A percentile compares a stretch with the other conserved stretches of the same genome.
phyloP scores from a whole-genome alignment of 768 basidiomycete genomes.

The Trametopsis cervina region DNA sequence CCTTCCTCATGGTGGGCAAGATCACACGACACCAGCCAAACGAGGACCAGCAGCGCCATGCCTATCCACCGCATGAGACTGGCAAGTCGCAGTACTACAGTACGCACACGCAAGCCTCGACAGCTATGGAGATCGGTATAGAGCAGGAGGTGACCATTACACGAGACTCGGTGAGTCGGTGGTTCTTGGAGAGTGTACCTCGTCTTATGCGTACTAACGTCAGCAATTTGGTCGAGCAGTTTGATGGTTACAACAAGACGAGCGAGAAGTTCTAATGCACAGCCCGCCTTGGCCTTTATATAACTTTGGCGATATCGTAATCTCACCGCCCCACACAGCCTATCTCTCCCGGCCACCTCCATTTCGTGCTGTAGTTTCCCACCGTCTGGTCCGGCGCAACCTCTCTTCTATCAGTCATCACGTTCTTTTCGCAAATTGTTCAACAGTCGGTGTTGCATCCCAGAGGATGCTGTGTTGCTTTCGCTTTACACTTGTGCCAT shows the following conservation, averaged over 20 bases:
- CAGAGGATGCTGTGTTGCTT: too few relatives aligned
- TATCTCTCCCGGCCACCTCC: neutral
- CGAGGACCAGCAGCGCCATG: slow-evolving; percentile 10
- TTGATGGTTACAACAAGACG: neutral
- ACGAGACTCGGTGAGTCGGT: slow-evolving; percentile 12
- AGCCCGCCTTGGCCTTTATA: neutral
- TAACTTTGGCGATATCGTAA: neutral
- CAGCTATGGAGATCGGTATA: slow-evolving; percentile 11
- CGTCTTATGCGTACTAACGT: slow-evolving; percentile 1
- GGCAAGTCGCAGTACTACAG: slow-evolving; percentile 2
- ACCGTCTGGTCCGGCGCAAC: too few relatives aligned
- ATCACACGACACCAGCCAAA: slow-evolving; percentile 15
- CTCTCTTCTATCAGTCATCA: too few relatives aligned
- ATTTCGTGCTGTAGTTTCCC: neutral
- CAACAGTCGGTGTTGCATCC: too few relatives aligned
- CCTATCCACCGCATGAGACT: slow-evolving; percentile 8
- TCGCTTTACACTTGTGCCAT: too few relatives aligned
- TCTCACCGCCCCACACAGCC: neutral
- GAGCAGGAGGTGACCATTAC: slow-evolving; percentile 14
- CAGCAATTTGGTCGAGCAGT: slow-evolving; percentile 8
- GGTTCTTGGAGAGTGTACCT: neutral
- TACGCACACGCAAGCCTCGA: neutral
- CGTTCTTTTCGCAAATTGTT: too few relatives aligned
- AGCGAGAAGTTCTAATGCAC: neutral
- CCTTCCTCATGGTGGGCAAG: slow-evolving; percentile 25